Percentiles rank a stretch among this genome's conserved stretches.
These are phyloP conservation scores for Populus hybrid DNA, from an alignment of 441 rosid species.

Conservation along the genomic window DNA sequence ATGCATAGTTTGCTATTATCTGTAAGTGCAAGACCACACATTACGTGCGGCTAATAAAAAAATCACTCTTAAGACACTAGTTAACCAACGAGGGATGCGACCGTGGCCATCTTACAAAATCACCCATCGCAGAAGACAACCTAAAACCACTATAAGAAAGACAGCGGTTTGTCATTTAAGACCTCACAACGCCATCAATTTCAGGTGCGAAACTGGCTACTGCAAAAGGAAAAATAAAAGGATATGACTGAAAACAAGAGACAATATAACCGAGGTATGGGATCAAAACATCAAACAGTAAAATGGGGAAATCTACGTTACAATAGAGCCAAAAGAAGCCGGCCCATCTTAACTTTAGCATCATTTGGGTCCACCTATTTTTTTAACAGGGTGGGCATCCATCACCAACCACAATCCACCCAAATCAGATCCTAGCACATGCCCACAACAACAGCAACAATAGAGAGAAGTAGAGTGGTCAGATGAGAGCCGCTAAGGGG, in stretches of 20 bases:
- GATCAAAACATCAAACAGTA: slow-evolving; percentile 16
- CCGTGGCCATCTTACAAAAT: background rate
- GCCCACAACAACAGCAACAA: slow-evolving; percentile 29
- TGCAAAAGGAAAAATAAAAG: background rate
- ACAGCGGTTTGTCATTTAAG: slow-evolving; percentile 3
- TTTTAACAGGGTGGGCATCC: slow-evolving; percentile 45
- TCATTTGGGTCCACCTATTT: slow-evolving; percentile 41
- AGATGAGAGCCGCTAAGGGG: slow-evolving; percentile 32
- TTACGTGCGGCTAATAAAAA: background rate
- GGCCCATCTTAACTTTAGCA: slow-evolving; percentile 21
- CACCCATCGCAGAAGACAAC: background rate
- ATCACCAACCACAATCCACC: slow-evolving; percentile 54
- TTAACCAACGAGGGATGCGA: background rate
- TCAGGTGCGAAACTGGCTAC: background rate
- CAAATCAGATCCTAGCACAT: slow-evolving; percentile 49
- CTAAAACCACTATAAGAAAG: background rate
- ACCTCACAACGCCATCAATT: background rate
- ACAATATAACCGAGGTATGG: slow-evolving; percentile 2
- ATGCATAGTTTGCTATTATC: background rate
- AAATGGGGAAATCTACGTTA: slow-evolving; percentile 19
- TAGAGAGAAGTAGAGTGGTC: slow-evolving; percentile 14
- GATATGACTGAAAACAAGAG: slow-evolving; percentile 6
- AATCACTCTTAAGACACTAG: background rate
- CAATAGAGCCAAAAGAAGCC: slow-evolving; percentile 23
- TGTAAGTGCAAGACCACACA: slow-evolving; percentile 15